These are phyloP conservation scores for Phaeotremella skinneri DNA, from an alignment of 768 basidiomycete species.

Conservation along the genomic window DNA sequence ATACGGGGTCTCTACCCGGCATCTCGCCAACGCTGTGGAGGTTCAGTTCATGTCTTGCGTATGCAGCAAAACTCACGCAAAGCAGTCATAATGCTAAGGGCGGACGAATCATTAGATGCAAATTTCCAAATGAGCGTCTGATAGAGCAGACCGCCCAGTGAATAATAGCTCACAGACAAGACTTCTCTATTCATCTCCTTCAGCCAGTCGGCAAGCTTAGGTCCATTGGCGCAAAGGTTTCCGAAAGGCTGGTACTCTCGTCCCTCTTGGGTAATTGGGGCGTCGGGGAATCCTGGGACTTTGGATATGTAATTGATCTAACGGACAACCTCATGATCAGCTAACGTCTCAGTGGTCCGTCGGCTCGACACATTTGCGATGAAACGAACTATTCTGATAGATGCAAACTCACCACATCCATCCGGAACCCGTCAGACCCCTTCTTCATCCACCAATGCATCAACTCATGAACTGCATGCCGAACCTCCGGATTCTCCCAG, in stretches of 20 bases:
- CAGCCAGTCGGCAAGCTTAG: constrained; percentile 66
- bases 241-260: constrained; percentile 60
- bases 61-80: constrained; percentile 22
- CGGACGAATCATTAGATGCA: background rate
- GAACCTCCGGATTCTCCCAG: constrained; percentile 67
- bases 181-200: constrained; percentile 66
- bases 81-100: constrained; percentile 30
- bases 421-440: constrained; percentile 73
- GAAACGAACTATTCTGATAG: background rate
- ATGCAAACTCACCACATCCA: constrained; percentile 51
- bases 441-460: constrained; percentile 74
- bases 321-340: constrained; percentile 3
- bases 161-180: constrained; percentile 57
- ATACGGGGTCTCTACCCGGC: constrained; percentile 38
- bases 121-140: background rate
- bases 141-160: background rate
- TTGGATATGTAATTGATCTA: constrained; percentile 71
- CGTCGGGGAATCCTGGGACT: constrained; percentile 64
- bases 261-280: constrained; percentile 54
- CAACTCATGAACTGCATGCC: constrained; percentile 56
- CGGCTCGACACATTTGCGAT: too few species aligned
- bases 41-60: constrained; percentile 1
- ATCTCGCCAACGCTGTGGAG: constrained; percentile 46
- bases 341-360: too few species aligned
- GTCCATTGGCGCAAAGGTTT: constrained; percentile 62